These are phyloP conservation scores for Cicer chorassanicum DNA, from an alignment of 306 rosid genomes.

Conservation along the genomic window DNA sequence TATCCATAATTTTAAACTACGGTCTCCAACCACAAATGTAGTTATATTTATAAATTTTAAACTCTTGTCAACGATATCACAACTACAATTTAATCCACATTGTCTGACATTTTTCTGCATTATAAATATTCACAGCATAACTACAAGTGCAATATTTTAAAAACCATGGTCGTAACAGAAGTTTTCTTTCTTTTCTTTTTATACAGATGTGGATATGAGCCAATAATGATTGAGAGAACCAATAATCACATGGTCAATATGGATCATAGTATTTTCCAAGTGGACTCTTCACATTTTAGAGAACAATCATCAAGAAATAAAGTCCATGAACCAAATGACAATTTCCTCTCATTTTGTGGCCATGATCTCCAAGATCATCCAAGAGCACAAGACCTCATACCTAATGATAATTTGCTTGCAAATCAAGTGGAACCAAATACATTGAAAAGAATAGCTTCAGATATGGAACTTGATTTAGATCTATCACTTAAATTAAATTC, in stretches of 20 bases:
- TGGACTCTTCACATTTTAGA: slow-evolving; percentile 43
- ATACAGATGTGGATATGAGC: slow-evolving; percentile 52
- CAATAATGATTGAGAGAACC: slow-evolving; percentile 45
- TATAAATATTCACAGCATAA: no score
- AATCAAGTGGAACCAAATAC: slow-evolving; percentile 45
- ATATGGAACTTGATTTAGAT: slow-evolving; percentile 66
- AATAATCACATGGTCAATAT: slow-evolving; percentile 35
- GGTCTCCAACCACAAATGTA: no score
- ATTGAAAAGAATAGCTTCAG: slow-evolving; percentile 64
- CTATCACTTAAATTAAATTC: slow-evolving; percentile 70
- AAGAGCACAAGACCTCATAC: slow-evolving; percentile 44
- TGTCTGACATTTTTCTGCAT: no score
- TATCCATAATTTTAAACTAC: no score
- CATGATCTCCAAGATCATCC: slow-evolving; percentile 35
- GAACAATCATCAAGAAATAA: slow-evolving; percentile 54
- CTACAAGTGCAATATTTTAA: no score
- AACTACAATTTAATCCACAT: no score
- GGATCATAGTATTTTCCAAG: slow-evolving; percentile 43
- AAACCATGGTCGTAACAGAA: not conserved
- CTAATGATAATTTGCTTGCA: not conserved
- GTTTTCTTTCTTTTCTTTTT: not conserved
- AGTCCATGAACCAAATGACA: slow-evolving; percentile 49
- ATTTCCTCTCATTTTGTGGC: slow-evolving; percentile 48
- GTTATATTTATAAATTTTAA: no score
- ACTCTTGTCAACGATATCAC: no score